These are phyloP conservation scores for Neurospora sp. DNA, from an alignment of 2,329 filamentous ascomycete genomes.

Conservation along the genomic window DNA sequence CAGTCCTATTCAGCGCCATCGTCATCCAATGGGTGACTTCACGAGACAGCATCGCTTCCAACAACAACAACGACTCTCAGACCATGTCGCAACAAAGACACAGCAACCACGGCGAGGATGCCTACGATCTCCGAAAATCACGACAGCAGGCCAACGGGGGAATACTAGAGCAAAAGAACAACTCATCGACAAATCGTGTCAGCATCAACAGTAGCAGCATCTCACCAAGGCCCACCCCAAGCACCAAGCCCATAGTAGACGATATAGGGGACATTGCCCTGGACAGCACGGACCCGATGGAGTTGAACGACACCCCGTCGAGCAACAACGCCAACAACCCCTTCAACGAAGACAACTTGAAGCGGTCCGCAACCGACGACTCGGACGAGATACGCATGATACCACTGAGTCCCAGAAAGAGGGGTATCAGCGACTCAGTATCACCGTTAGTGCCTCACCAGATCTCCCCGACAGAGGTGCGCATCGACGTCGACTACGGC, in stretches of 20 bases:
- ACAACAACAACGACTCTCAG: slow-evolving; percentile 1
- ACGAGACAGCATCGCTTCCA: slow-evolving; percentile 24
- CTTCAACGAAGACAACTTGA: not conserved
- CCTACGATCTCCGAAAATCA: not conserved
- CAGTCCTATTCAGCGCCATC: slow-evolving; percentile 36
- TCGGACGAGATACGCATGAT: not conserved
- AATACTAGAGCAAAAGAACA: not conserved
- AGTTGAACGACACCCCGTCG: slow-evolving; percentile 1
- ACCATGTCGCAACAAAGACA: slow-evolving; percentile 3
- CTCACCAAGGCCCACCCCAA: slow-evolving; percentile 11
- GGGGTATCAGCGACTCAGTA: not conserved
- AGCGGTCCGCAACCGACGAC: not conserved
- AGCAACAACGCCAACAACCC: slow-evolving; percentile 3
- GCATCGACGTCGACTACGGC: slow-evolving; percentile 14
- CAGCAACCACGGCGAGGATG: not conserved
- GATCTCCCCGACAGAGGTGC: slow-evolving; percentile 7
- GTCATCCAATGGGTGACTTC: slow-evolving; percentile 54
- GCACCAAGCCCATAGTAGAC: slow-evolving; percentile 17
- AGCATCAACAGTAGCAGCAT: not conserved
- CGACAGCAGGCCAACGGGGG: not conserved
- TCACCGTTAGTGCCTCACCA: slow-evolving; percentile 1
- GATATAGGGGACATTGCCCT: slow-evolving; percentile 17
- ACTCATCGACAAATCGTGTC: not conserved
- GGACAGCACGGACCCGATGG: slow-evolving; percentile 2
- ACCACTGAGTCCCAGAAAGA: not conserved